A percentile compares a stretch with the other conserved stretches of the same genome.
These are phyloP conservation scores for Diaporthe sp. DNA, from an alignment of 2,329 filamentous ascomycete species.

Conservation along the genomic window DNA sequence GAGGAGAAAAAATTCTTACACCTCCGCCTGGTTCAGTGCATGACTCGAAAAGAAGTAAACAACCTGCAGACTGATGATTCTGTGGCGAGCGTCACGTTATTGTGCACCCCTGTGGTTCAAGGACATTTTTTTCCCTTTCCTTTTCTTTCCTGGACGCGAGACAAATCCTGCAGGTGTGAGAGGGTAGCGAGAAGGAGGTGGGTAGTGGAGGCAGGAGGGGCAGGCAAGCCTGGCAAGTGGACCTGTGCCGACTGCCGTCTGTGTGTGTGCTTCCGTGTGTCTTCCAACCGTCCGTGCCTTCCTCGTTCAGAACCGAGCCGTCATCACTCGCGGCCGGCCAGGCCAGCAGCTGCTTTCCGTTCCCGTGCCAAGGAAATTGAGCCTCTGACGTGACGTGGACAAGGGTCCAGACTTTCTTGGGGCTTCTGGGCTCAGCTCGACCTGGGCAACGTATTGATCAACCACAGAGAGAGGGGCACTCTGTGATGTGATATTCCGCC, in stretches of 20 bases:
- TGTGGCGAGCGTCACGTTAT: neutral
- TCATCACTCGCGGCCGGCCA: slow-evolving; percentile 13
- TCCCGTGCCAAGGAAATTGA: slow-evolving; percentile 17
- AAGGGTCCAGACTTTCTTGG: slow-evolving; percentile 22
- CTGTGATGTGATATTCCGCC: neutral
- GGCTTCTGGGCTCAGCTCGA: slow-evolving; percentile 17
- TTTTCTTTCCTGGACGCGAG: neutral
- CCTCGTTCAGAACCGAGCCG: slow-evolving; percentile 20
- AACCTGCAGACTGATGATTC: slow-evolving; percentile 3
- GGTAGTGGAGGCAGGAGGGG: neutral
- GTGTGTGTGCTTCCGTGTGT: neutral
- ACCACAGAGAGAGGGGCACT: neutral
- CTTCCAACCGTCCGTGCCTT: neutral
- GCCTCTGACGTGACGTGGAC: slow-evolving; percentile 29
- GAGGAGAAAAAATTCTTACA: slow-evolving; percentile 14
- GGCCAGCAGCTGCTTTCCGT: neutral
- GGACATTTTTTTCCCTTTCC: neutral
- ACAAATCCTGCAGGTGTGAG: neutral
- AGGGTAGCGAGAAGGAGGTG: neutral
- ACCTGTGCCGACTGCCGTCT: slow-evolving; percentile 17
- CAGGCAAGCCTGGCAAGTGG: neutral
- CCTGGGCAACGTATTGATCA: slow-evolving; percentile 15
- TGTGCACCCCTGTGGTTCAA: neutral
- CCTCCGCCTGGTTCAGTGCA: neutral
- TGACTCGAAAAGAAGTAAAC: neutral